Evolutionary conservation across 345 rosid genomes (phyloP), one percentile per base, ranked within the genome.

Genomic region (Dovyalis caffra): DNA sequence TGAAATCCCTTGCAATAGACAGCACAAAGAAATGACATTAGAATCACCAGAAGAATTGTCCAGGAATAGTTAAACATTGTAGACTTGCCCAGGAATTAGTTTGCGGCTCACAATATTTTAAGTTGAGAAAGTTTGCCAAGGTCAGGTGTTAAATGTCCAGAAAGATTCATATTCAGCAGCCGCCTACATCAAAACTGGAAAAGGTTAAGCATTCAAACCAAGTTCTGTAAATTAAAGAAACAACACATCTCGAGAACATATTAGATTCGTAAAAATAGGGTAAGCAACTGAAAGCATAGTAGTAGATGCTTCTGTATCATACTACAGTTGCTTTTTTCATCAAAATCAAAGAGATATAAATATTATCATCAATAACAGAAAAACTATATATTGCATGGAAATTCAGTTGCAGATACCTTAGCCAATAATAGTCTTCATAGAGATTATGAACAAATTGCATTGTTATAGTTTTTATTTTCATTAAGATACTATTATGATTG

Each of bases 91-190:
- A 72, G 25, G 69, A 38, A 65, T 65, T 31, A 68, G 69, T 38
- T 21, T 4, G 34, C 31, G 60, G 76, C 99, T 91, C 85, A 94
- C 99, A 94, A 61, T 77, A 84, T 90, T 70, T 28, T 28, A 70
- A 95, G 91, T n/a, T 57, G 86, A 80, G 86, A 84, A 29, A 95
- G 82, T 76, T 86, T 88, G 37, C 81, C 90, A 34, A 94, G 88
- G 53, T 87, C 88, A 47, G 97, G 91, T 29, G 91, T 85, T 77
- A 94, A 85, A 77, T 38, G 79, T 87, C 99, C 97, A 29, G 95
- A 90, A 72, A 95, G 89, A 86, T 92, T 91, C 97, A 86, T 88
- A 67, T 78, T 85, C 74, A 89, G 85, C 72, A 95, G 82, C 69
- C 81, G 90, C 56, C 97, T 94, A 90, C 77, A 78, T 73, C 80